Percentiles rank a stretch among this genome's conserved stretches.
These are phyloP conservation scores for Globomyces sp. DNA, from an alignment of 371 early-diverging fungal genomes.

Conservation along the genomic window DNA sequence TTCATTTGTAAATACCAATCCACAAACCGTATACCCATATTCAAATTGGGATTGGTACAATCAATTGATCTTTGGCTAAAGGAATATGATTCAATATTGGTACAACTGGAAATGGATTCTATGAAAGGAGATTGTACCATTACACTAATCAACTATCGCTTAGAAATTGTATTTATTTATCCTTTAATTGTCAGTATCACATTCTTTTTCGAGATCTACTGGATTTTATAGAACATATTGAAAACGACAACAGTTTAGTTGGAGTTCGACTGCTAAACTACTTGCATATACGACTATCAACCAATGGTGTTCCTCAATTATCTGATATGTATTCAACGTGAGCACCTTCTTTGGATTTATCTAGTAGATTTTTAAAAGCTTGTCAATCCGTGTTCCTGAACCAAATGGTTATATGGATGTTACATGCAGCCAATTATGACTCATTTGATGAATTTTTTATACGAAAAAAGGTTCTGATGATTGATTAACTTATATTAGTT, in stretches of 20 bases:
- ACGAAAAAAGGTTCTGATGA: too few species aligned
- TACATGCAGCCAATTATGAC: too few species aligned
- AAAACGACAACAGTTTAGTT: too few species aligned
- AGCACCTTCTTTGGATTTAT: too few species aligned
- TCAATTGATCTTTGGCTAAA: constrained; percentile 4
- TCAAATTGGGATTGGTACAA: not conserved
- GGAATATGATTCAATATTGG: not conserved
- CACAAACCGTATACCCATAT: not conserved
- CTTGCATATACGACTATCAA: not conserved
- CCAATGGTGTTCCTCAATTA: too few species aligned
- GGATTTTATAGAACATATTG: not conserved
- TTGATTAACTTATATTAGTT: too few species aligned
- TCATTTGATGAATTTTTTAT: too few species aligned
- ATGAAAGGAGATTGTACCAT: not conserved
- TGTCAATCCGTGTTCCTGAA: too few species aligned
- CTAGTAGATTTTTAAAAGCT: too few species aligned
- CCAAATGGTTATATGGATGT: too few species aligned
- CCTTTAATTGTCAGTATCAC: not conserved
- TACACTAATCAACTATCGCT: not conserved
- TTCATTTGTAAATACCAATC: not conserved
- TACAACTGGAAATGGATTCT: not conserved
- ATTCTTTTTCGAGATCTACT: not conserved
- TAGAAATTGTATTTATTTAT: not conserved
- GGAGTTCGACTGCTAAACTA: constrained; percentile 1
- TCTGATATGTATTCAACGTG: too few species aligned